Percentiles rank a stretch among this genome's conserved stretches.
phyloP scores from a whole-genome alignment of 768 basidiomycete species.

The Mycena vitilis region DNA sequence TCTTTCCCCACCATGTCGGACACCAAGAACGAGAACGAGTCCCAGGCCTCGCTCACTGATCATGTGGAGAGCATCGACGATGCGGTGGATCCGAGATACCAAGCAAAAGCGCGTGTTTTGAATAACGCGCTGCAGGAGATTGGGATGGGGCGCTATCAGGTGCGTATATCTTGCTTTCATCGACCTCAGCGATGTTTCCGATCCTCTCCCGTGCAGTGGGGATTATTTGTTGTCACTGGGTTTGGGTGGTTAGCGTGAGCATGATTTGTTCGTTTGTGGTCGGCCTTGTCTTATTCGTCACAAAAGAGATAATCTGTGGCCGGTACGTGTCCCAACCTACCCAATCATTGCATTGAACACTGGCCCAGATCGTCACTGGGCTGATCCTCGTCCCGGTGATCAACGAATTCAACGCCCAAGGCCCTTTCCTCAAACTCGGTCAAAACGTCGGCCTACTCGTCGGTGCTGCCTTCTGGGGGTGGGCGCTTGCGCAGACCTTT shows the following conservation, averaged over 20 bases:
- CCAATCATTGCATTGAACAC: background rate
- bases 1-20: no score
- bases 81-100: conserved; percentile 60
- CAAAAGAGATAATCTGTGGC: conserved; percentile 77
- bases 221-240: conserved; percentile 61
- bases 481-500: no score
- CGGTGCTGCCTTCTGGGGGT: conserved; percentile 76
- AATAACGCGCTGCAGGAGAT: conserved; percentile 74
- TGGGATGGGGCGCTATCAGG: conserved; percentile 80
- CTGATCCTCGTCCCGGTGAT: conserved; percentile 73
- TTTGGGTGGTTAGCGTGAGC: conserved; percentile 80
- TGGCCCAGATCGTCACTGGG: conserved; percentile 66
- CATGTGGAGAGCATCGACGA: no score
- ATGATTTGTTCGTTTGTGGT: conserved; percentile 41
- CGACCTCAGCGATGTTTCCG: no score
- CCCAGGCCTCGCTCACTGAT: no score
- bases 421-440: conserved; percentile 73
- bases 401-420: conserved; percentile 71
- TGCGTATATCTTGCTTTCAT: conserved; percentile 58
- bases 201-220: no score
- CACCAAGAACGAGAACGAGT: no score
- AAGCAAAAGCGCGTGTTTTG: conserved; percentile 66
- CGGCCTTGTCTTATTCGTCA: no score
- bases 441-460: conserved; percentile 79
- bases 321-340: conserved; percentile 55